Base-by-base conservation (phyloP, 83 land plant species). In the Thuja plicata region DNA sequence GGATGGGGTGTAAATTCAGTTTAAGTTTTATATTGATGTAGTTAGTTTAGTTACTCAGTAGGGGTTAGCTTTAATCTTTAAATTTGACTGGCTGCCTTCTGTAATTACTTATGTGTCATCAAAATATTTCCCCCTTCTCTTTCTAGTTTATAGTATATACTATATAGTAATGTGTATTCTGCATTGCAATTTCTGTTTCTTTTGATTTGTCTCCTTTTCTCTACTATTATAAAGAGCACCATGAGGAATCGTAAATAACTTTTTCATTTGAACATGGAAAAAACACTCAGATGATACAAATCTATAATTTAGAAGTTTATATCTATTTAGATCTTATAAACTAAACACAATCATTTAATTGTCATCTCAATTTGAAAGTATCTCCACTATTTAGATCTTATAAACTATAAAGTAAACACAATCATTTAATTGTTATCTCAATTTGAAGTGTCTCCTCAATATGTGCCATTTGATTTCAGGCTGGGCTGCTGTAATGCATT, bases 401-500 rank as follows among this genome's bases (percentile, higher is more conserved):
- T n/a, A n/a, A n/a, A n/a, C n/a, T n/a, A n/a, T n/a, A 38, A 35
- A 40, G 43, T 4, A 15, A 78, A 38, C 17, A 19, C 38, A 17
- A 38, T 35, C 38, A 78, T 37, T 30, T 66, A 66, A 66, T 24
- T 66, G 30, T 66, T 66, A 24, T 66, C 71, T 66, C 27, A 74
- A 74, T 74, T 32, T 74, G 17, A 74, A 15, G 35, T 74, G 34
- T 34, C 16, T 19, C 30, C 52, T 43, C 12, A 81, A 43, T 43
- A 81, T 81, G 1, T 81, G 50, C 52, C 48, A 78, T 24, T 24
- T 81, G 30, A 81, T 81, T 81, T 46, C 84, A 81, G 84, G 84
- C 4, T 83, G 55, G 54, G 85, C 34, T 27, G 85, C 35, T 83
- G 55, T 52, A 43, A 41, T 46, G 5, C 35, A 83, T 46, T 83